Evolutionary conservation across 495 filamentous ascomycete genomes (phyloP).

Genomic region (Aspergillus saccharolyticus): DNA sequence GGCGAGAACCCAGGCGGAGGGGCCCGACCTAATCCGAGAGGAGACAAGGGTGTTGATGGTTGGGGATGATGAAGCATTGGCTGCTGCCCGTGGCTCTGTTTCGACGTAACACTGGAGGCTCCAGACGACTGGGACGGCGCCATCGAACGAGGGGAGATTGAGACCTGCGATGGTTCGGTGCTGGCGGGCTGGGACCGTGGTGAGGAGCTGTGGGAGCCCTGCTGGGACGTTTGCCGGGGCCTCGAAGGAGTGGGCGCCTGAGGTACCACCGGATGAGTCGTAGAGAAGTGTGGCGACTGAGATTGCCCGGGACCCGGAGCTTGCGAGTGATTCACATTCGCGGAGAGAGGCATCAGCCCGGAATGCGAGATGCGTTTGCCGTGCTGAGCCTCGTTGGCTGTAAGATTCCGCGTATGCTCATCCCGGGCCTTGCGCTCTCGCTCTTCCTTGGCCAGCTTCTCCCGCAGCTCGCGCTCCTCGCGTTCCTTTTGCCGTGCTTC

Average conservation of each 20-base stretch:
- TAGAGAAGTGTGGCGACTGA: slow-evolving; percentile 71
- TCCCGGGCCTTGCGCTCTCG: slow-evolving; percentile 62
- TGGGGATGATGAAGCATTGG: slow-evolving; percentile 46
- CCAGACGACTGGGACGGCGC: slow-evolving; percentile 33
- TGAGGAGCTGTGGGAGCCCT: slow-evolving; percentile 67
- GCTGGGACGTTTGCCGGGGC: slow-evolving; percentile 72
- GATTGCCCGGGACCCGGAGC: slow-evolving; percentile 33
- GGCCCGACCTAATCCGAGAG: slow-evolving; percentile 46
- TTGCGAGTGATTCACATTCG: slow-evolving; percentile 47
- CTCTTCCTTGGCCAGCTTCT: slow-evolving; percentile 61
- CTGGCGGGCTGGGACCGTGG: slow-evolving; percentile 45
- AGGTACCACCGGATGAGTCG: slow-evolving; percentile 75
- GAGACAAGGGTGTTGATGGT: slow-evolving; percentile 49
- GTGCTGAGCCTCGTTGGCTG: slow-evolving; percentile 6
- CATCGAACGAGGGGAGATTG: slow-evolving; percentile 40
- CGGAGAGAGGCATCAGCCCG: slow-evolving; percentile 46
- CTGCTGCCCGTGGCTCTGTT: slow-evolving; percentile 29
- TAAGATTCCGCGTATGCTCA: slow-evolving; percentile 49
- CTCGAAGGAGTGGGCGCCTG: slow-evolving; percentile 78
- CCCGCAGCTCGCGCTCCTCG: slow-evolving; percentile 71
- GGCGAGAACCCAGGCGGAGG: slow-evolving; percentile 47
- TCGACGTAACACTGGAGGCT: slow-evolving; percentile 24
- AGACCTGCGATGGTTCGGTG: slow-evolving; percentile 34
- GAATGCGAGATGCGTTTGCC: slow-evolving; percentile 41
- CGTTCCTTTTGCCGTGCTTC: slow-evolving; percentile 59